Evolutionary conservation across 257 asterid genomes (phyloP).

Genomic region (Parsonsia alboflavescens): DNA sequence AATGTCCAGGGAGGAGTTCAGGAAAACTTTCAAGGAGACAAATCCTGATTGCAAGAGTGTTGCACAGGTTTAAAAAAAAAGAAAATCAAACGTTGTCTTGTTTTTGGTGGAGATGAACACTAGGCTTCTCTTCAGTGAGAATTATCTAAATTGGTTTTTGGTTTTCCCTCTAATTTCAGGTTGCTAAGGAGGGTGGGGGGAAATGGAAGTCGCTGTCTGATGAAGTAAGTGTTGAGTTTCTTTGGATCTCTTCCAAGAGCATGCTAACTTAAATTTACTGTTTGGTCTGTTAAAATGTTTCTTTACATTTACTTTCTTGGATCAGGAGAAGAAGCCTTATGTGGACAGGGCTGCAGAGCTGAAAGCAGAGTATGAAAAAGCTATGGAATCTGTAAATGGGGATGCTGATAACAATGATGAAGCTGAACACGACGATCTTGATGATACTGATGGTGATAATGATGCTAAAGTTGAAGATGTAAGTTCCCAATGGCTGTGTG

Average conservation of each 20-base stretch:
- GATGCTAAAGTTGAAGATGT: constrained; percentile 16
- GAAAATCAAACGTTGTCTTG: not conserved
- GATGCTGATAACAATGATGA: constrained; percentile 34
- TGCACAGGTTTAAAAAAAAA: constrained; percentile 38
- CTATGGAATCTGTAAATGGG: constrained; percentile 23
- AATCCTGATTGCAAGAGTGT: constrained; percentile 70
- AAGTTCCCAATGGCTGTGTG: not conserved
- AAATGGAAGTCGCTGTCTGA: constrained; percentile 34
- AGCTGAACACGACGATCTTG: not conserved
- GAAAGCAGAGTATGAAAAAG: constrained; percentile 57
- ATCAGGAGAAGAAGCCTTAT: constrained; percentile 59
- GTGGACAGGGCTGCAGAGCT: constrained; percentile 70
- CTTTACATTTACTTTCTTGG: not conserved
- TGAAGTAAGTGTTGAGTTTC: constrained; percentile 39
- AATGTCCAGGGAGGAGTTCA: constrained; percentile 55
- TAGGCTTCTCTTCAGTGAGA: not conserved
- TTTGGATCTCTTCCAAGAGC: not conserved
- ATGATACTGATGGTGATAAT: constrained; percentile 12
- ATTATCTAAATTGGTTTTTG: constrained; percentile 1
- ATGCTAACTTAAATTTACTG: not conserved
- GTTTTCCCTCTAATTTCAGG: constrained; percentile 28
- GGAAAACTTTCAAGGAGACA: constrained; percentile 60
- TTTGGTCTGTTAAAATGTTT: not conserved
- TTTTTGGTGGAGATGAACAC: not conserved
- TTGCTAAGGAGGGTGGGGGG: constrained; percentile 61